Conservation (phyloP, 345 rosid species). For the Cochlearia excelsa region DNA sequence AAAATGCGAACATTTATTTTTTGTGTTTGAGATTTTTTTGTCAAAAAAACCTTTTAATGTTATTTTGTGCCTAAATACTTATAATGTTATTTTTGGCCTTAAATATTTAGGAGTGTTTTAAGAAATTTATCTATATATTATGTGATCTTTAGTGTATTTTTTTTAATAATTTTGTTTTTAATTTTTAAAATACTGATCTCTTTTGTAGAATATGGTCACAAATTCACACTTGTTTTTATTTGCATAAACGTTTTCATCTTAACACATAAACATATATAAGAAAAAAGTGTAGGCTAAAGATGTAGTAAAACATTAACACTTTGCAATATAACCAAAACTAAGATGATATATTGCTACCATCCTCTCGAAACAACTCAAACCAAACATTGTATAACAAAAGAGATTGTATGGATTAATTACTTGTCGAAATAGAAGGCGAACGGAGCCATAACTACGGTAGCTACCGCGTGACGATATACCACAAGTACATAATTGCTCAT, state of each 20-base stretch:
- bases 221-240: not conserved
- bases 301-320: not conserved
- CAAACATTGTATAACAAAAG: not conserved
- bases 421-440: conserved; percentile 68
- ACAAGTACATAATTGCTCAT: conserved; percentile 86
- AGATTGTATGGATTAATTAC: conserved; percentile 27
- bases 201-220: conserved; percentile 3
- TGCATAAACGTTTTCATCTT: not conserved
- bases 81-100: no score
- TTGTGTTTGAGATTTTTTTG: no score
- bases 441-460: conserved; percentile 71
- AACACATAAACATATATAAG: not conserved
- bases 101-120: no score
- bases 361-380: not conserved
- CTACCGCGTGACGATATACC: conserved; percentile 81
- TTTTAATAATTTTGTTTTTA: not conserved
- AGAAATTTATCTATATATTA: not conserved
- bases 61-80: no score
- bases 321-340: no score
- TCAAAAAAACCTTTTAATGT: no score
- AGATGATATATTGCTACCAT: not conserved
- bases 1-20: no score
- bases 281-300: not conserved
- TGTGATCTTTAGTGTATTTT: not conserved
- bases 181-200: not conserved